Evolutionary conservation across 1,284 basidiomycete species (phyloP).

Genomic region (Papiliotrema flavescens): DNA sequence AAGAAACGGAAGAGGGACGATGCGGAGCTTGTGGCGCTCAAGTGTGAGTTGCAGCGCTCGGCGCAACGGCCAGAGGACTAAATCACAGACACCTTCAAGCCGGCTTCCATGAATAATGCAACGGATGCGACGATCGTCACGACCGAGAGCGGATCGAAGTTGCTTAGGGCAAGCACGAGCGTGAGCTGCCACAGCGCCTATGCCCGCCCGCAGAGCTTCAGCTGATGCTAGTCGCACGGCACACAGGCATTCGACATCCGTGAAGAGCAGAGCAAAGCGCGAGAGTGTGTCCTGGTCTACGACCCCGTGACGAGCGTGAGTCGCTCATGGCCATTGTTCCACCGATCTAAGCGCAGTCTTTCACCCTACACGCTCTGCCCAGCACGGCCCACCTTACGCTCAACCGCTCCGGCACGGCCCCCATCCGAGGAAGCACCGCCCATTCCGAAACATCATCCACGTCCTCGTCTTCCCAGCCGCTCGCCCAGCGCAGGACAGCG

Average conservation of each 20-base stretch:
- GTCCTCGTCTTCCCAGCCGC: conserved; percentile 3
- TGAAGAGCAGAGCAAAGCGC: conserved; percentile 30
- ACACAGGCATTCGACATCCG: conserved; percentile 39
- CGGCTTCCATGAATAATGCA: conserved; percentile 27
- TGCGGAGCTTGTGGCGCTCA: conserved; percentile 18
- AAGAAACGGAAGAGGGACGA: conserved; percentile 15
- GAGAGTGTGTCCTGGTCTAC: conserved; percentile 44
- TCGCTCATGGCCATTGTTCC: background rate
- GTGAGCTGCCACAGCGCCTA: conserved; percentile 7
- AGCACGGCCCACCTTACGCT: conserved; percentile 33
- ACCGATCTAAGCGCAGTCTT: conserved; percentile 1
- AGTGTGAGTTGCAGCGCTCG: conserved; percentile 17
- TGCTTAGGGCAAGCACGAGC: conserved; percentile 16
- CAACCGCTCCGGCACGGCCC: conserved; percentile 21
- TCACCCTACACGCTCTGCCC: conserved; percentile 21
- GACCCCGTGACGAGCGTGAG: conserved; percentile 30
- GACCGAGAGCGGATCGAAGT: conserved; percentile 8
- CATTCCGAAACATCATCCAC: conserved; percentile 6
- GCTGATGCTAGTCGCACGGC: conserved; percentile 15
- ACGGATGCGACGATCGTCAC: conserved; percentile 11
- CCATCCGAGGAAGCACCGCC: conserved; percentile 1
- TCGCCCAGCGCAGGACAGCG: background rate
- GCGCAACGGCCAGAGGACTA: background rate
- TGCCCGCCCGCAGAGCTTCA: background rate
- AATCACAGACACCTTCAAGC: conserved; percentile 41